phyloP scores from a whole-genome alignment of 306 rosid genomes.

The Sesbania bispinosa region DNA sequence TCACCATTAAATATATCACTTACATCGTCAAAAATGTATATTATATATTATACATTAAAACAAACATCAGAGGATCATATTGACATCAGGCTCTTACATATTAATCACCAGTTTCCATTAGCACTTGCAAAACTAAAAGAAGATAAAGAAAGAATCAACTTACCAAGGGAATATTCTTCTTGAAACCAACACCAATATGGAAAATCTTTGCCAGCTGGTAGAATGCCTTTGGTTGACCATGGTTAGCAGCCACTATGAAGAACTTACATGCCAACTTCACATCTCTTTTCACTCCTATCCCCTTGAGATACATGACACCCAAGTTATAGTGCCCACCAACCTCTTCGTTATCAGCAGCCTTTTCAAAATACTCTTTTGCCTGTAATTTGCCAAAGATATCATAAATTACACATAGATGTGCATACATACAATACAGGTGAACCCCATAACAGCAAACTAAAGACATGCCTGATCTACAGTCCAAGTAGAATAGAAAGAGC shows the following conservation, averaged over 20 bases:
- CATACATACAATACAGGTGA: not conserved
- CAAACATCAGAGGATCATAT: not conserved
- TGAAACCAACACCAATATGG: conserved; percentile 89
- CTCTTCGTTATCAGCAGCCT: conserved; percentile 73
- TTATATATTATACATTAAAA: not conserved
- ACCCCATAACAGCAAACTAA: too few species aligned
- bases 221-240: conserved; percentile 96
- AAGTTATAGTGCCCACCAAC: conserved; percentile 92
- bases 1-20: not conserved
- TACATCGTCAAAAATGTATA: not conserved
- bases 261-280: conserved; percentile 65
- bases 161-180: conserved; percentile 79
- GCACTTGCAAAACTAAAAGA: not conserved
- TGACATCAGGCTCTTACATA: not conserved
- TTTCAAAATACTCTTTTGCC: conserved; percentile 97
- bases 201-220: conserved; percentile 99
- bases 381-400: conserved; percentile 20
- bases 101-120: not conserved
- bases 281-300: conserved; percentile 91
- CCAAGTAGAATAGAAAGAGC: too few species aligned
- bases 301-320: conserved; percentile 93
- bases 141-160: conserved; percentile 9
- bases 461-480: too few species aligned
- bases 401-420: not conserved
- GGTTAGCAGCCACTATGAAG: conserved; percentile 78